phyloP scores from a whole-genome alignment of 495 filamentous ascomycete genomes.

The Aspergillus diversus region DNA sequence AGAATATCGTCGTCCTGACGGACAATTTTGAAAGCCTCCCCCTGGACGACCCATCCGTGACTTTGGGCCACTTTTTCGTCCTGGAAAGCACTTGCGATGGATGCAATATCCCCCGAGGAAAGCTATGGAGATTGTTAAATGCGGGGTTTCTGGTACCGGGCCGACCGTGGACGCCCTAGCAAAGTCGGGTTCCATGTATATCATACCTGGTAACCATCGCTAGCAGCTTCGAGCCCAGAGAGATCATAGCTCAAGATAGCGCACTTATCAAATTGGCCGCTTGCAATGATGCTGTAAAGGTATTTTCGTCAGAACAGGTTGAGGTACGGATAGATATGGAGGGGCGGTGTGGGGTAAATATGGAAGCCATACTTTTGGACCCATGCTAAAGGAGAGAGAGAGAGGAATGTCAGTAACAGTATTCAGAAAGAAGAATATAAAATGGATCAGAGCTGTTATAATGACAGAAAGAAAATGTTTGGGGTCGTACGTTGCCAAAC shows the following conservation, averaged over 20 bases:
- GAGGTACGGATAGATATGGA: constrained; percentile 4
- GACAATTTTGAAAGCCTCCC: constrained; percentile 72
- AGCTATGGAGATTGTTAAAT: constrained; percentile 9
- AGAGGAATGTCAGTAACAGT: constrained; percentile 8
- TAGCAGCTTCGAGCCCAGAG: constrained; percentile 81
- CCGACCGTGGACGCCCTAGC: constrained; percentile 3
- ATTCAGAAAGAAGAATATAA: neutral
- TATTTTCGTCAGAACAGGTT: constrained; percentile 19
- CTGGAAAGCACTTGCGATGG: constrained; percentile 37
- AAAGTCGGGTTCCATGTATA: constrained; percentile 2
- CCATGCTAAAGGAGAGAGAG: constrained; percentile 51
- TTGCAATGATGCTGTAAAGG: constrained; percentile 72
- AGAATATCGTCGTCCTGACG: constrained; percentile 75
- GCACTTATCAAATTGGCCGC: constrained; percentile 81
- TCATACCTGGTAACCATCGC: constrained; percentile 71
- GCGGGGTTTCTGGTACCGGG: constrained; percentile 10
- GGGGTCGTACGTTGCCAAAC: neutral
- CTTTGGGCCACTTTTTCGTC: constrained; percentile 33
- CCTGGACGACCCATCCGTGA: constrained; percentile 69
- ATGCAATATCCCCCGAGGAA: neutral
- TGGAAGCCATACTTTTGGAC: constrained; percentile 63
- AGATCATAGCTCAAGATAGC: constrained; percentile 83
- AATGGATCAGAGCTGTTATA: neutral
- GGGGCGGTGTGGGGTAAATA: constrained; percentile 24
- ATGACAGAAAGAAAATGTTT: neutral